Conservation (phyloP, 306 rosid genomes). For the Cicer chorassanicum region DNA sequence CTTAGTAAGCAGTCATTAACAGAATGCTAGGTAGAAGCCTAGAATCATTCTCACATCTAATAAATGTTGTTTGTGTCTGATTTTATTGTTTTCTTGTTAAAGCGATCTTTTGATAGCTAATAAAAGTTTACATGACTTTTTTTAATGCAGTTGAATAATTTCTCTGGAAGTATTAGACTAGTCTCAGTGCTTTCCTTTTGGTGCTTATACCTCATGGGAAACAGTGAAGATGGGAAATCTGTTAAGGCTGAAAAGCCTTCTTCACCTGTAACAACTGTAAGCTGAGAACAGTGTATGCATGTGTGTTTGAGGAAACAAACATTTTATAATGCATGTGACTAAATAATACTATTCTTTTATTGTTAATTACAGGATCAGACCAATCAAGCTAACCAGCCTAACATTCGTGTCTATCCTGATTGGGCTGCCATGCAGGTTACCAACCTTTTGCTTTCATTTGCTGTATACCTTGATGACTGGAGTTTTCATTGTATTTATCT, state of each 20-base stretch:
- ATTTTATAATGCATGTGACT: constrained; percentile 14
- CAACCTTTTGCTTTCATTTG: constrained; percentile 25
- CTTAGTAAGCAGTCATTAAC: not conserved
- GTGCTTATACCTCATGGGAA: constrained; percentile 65
- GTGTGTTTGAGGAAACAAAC: not conserved
- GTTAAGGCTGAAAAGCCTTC: constrained; percentile 67
- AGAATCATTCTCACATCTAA: constrained; percentile 2
- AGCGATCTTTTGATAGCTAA: not conserved
- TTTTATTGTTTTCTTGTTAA: constrained; percentile 27
- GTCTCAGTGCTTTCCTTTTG: constrained; percentile 34
- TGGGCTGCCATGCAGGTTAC: constrained; percentile 98
- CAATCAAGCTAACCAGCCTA: constrained; percentile 57
- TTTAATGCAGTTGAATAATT: constrained; percentile 42
- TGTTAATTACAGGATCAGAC: constrained; percentile 65
- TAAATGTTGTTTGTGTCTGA: constrained; percentile 29
- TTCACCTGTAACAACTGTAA: constrained; percentile 71
- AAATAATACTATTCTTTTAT: constrained; percentile 24
- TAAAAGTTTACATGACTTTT: constrained; percentile 36
- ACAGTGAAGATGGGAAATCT: constrained; percentile 73
- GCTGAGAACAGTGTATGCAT: constrained; percentile 44
- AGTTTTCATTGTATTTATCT: constrained; percentile 8
- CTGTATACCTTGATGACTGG: constrained; percentile 8
- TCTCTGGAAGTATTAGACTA: constrained; percentile 35
- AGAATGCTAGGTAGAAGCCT: constrained; percentile 16
- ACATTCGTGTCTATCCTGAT: constrained; percentile 79